Conservation (phyloP, 75 land plant species). For the Adiantum capillusveneris region DNA sequence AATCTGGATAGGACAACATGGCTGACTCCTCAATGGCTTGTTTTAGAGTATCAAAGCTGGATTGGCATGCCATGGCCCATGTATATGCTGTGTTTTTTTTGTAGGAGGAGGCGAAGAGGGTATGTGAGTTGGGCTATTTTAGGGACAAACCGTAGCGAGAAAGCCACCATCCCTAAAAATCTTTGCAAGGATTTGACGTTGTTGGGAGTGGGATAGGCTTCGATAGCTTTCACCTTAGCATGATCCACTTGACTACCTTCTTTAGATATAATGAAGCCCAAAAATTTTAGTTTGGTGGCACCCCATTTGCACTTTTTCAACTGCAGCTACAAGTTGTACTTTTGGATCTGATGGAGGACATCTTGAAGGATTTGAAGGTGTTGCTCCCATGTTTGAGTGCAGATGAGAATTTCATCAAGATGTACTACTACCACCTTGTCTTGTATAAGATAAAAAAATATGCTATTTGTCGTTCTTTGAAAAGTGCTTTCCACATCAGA, state of each 20-base stretch:
- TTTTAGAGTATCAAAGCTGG: background rate
- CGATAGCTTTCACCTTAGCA: background rate
- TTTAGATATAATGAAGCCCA: background rate
- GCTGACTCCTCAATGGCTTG: background rate
- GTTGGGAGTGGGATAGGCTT: background rate
- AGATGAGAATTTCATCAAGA: conserved; percentile 13
- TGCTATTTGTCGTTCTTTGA: background rate
- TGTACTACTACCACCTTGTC: conserved; percentile 2
- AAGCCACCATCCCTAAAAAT: background rate
- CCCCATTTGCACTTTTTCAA: background rate
- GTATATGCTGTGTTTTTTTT: background rate
- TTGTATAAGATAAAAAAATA: conserved; percentile 1
- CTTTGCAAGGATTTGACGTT: background rate
- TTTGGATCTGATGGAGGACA: background rate
- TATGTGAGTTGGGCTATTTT: background rate
- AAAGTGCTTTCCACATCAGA: conserved; percentile 8
- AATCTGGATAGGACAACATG: background rate
- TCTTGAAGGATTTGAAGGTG: background rate
- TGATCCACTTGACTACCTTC: background rate
- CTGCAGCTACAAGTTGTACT: background rate
- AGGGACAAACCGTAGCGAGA: background rate
- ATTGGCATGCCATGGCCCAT: background rate
- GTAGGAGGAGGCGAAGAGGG: background rate
- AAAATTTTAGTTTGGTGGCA: background rate
- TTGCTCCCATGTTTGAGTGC: background rate